Base-by-base conservation (phyloP, 495 filamentous ascomycete species). In the Barbatosphaeria neglecta region DNA sequence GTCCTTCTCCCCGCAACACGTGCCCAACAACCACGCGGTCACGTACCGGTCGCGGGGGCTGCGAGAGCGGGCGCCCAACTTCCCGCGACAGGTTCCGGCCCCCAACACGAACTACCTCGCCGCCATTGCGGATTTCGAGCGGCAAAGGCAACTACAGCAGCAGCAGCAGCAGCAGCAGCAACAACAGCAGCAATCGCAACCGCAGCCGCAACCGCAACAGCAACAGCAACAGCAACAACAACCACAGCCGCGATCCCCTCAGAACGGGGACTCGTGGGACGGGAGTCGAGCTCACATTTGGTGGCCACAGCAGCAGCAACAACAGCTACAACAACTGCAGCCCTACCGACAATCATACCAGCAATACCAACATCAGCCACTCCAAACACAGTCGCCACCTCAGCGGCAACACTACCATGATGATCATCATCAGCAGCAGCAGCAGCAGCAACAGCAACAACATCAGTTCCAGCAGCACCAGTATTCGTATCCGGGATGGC, bases 81-180 rank as follows among this genome's bases (percentile, higher is more conserved):
- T 66, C 31, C 64, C 68, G 20, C 68, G 68, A 7, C 67, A 68
- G 41, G 62, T 66, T 11, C 61, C 66, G 1, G 54, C 68, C 24
- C 54, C 64, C 25, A 68, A 56, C 53, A 65, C 66, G 42, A 68
- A 69, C 47, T 68, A 62, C 48, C 57, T 69, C 18, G 57, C 52
- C 24, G 57, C 60, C 48, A 60, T 61, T 39, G 54, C 53, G 41
- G 50, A 52, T 22, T 60, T 59, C 37, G 54, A 69, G 41, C 46
- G 56, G 37, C 55, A 54, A 17, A 60, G 58, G 17, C 38, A 62
- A 3, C 43, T 52, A 33, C 27, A 43, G 22, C 62, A 58, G 45
- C 52, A 55, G 39, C 27, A 43, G 33, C 20, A 40, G 41, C 43
- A 43, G n/a, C 11, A 35, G 38, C 49, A 28, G 17, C 22, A 28